A percentile compares a stretch with the other conserved stretches of the same genome.
Conservation (phyloP, 257 asterid genomes). For the Apocynum venetum region DNA sequence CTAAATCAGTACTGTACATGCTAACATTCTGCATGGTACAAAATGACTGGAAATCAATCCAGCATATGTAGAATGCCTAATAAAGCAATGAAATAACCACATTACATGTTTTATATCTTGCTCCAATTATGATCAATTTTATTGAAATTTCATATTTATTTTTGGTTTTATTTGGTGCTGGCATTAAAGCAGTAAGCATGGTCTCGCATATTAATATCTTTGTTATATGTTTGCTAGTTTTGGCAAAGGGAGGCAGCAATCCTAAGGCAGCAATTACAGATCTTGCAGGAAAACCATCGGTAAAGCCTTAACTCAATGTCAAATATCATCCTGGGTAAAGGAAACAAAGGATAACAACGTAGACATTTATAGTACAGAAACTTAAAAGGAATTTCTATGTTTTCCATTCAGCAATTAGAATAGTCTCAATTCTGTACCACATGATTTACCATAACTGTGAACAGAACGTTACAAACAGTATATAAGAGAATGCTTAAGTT, state of each 20-base stretch:
- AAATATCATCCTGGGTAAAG: background rate
- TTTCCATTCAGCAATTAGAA: too few relatives aligned
- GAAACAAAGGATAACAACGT: background rate
- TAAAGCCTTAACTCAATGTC: conserved; percentile 21
- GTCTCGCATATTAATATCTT: conserved; percentile 7
- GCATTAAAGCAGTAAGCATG: background rate
- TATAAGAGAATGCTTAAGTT: background rate
- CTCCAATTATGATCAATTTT: background rate
- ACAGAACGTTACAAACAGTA: background rate
- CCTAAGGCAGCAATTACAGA: conserved; percentile 61
- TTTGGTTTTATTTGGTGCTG: background rate
- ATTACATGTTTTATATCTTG: background rate
- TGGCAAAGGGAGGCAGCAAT: conserved; percentile 86
- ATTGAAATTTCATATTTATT: background rate
- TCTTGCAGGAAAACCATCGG: conserved; percentile 71
- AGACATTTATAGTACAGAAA: background rate
- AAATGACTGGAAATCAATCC: background rate
- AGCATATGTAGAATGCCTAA: background rate
- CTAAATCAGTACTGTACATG: background rate
- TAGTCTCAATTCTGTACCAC: too few relatives aligned
- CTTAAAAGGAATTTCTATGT: too few relatives aligned
- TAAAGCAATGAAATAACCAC: background rate
- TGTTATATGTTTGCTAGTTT: conserved; percentile 43
- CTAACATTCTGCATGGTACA: background rate
- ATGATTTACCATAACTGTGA: background rate